These are phyloP conservation scores for Mucor lusitanicus DNA, from an alignment of 371 early-diverging fungal genomes.

Conservation along the genomic window DNA sequence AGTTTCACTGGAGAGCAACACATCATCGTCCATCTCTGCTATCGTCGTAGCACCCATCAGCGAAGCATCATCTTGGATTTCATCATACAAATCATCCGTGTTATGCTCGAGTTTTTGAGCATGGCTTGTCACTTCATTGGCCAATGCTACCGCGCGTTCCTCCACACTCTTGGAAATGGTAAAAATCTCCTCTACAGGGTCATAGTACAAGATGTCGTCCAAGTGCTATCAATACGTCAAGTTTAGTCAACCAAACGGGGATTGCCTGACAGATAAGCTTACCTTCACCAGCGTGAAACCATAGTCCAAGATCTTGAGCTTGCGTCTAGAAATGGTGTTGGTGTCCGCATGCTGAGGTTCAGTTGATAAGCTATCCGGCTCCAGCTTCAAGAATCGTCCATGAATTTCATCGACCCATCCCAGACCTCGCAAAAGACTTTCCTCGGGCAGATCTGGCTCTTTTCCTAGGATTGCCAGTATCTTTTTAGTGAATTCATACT, in stretches of 20 bases:
- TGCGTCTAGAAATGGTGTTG: conserved; percentile 18
- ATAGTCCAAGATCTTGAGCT: conserved; percentile 44
- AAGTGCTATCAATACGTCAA: conserved; percentile 29
- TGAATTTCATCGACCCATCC: conserved; percentile 54
- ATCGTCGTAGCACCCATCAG: conserved; percentile 11
- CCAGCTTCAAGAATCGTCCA: conserved; percentile 29
- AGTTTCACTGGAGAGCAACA: conserved; percentile 33
- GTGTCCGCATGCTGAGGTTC: neutral
- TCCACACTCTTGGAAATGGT: conserved; percentile 14
- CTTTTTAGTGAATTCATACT: conserved; percentile 17
- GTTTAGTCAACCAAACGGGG: neutral
- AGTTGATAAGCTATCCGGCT: neutral
- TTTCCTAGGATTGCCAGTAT: conserved; percentile 21
- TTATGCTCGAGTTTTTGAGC: neutral
- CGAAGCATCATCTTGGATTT: neutral
- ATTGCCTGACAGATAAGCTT: neutral
- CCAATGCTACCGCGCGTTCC: conserved; percentile 1
- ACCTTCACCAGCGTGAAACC: conserved; percentile 53
- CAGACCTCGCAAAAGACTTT: conserved; percentile 39
- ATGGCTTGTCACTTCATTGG: neutral
- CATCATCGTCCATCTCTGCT: conserved; percentile 48
- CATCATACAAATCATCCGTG: neutral
- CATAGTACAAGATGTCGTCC: conserved; percentile 32
- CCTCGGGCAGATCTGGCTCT: conserved; percentile 47
- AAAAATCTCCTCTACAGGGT: conserved; percentile 43